These are phyloP conservation scores for Aegilops tauschii DNA, from an alignment of 176 grass and related monocot species.

Conservation along the genomic window DNA sequence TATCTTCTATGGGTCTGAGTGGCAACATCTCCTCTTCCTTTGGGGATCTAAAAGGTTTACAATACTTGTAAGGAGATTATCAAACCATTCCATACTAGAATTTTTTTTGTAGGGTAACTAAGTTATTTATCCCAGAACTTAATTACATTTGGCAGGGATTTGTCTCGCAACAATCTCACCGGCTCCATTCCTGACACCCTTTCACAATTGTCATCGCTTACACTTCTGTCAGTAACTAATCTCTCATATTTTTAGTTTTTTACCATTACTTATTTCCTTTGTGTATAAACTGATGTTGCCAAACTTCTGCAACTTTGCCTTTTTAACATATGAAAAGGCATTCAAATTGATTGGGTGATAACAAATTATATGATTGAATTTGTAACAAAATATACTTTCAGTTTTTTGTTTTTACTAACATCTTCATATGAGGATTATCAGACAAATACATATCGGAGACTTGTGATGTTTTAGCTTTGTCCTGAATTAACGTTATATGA, in stretches of 20 bases:
- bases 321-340: too few species aligned
- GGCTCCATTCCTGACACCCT: too few species aligned
- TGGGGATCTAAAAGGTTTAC: conserved; percentile 17
- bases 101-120: neutral
- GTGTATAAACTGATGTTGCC: too few species aligned
- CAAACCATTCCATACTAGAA: neutral
- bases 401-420: too few species aligned
- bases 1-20: conserved; percentile 5
- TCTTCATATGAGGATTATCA: too few species aligned
- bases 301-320: too few species aligned
- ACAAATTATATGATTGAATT: too few species aligned
- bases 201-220: conserved; percentile 17
- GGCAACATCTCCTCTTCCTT: conserved; percentile 43
- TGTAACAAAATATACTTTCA: neutral
- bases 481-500: too few species aligned
- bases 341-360: too few species aligned
- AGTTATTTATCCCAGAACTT: neutral
- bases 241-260: neutral
- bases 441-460: too few species aligned
- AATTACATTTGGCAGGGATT: conserved; percentile 19
- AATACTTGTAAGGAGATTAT: neutral
- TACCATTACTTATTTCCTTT: neutral
- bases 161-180: too few species aligned
- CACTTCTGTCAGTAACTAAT: conserved; percentile 36
- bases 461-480: too few species aligned